A percentile compares a stretch with the other conserved stretches of the same genome.
These are phyloP conservation scores for Asterophora lycoperdoides DNA, from an alignment of 768 basidiomycete species.

Conservation along the genomic window DNA sequence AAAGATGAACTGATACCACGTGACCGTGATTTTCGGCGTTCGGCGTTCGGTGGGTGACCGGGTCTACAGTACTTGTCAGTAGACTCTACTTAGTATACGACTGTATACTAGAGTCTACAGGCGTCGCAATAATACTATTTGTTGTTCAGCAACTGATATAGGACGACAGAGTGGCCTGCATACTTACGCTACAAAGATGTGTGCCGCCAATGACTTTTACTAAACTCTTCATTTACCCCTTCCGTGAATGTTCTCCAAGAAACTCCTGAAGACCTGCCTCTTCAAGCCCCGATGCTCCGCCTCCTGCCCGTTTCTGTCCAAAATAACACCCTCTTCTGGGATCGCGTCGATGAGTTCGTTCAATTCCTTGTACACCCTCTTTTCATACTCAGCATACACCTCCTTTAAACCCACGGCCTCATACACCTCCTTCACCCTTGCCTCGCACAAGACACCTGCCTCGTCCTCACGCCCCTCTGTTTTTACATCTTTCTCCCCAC, in stretches of 20 bases:
- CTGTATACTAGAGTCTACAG: too few relatives aligned
- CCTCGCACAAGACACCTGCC: slow-evolving; percentile 44
- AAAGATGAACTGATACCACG: slow-evolving; percentile 9
- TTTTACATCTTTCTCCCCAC: slow-evolving; percentile 10
- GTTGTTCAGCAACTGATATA: too few relatives aligned
- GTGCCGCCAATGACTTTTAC: neutral
- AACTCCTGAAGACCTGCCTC: slow-evolving; percentile 73
- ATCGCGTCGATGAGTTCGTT: slow-evolving; percentile 66
- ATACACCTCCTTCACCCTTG: slow-evolving; percentile 56
- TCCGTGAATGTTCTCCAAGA: slow-evolving; percentile 83
- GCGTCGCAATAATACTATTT: too few relatives aligned
- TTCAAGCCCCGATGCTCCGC: slow-evolving; percentile 33
- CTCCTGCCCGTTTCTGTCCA: slow-evolving; percentile 25
- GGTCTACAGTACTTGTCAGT: too few relatives aligned
- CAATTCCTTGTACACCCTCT: slow-evolving; percentile 59
- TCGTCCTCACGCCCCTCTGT: slow-evolving; percentile 26
- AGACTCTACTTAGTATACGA: too few relatives aligned
- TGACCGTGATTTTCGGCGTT: slow-evolving; percentile 13
- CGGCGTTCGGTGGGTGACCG: too few relatives aligned
- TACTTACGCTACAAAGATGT: too few relatives aligned
- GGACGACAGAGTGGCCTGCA: too few relatives aligned
- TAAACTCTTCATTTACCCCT: slow-evolving; percentile 42
- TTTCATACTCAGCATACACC: slow-evolving; percentile 76
- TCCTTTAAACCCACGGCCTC: slow-evolving; percentile 60
- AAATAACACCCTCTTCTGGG: slow-evolving; percentile 44